Percentiles rank a stretch among this genome's conserved stretches.
Evolutionary conservation across 1,284 basidiomycete genomes (phyloP).

Genomic region (Cutaneotrichosporon curvatum): DNA sequence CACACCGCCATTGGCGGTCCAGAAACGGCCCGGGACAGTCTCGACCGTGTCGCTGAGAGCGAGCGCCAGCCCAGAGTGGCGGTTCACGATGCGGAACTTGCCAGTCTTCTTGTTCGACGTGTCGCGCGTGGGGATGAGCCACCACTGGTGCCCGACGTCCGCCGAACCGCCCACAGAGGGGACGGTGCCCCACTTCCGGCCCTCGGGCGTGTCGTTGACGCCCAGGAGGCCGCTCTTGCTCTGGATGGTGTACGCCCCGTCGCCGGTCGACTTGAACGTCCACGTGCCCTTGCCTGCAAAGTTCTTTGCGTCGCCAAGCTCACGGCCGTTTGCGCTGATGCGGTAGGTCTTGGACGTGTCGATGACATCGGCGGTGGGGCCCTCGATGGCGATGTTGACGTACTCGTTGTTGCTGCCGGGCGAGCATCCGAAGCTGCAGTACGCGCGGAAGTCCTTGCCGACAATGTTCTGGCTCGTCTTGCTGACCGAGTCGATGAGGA

Average conservation of each 20-base stretch:
- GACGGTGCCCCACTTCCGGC: slow-evolving; percentile 6
- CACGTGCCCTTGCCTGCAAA: background rate
- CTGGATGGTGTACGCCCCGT: slow-evolving; percentile 9
- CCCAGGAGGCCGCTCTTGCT: background rate
- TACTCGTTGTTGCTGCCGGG: slow-evolving; percentile 6
- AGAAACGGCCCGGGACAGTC: slow-evolving; percentile 2
- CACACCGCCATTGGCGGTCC: background rate
- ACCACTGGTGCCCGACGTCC: slow-evolving; percentile 10
- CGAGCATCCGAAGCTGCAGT: slow-evolving; percentile 15
- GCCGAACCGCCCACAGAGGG: background rate
- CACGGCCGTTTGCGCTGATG: background rate
- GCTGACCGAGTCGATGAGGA: slow-evolving; percentile 6
- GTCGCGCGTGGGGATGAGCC: slow-evolving; percentile 6
- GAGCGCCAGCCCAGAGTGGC: slow-evolving; percentile 8
- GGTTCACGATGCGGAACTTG: slow-evolving; percentile 11
- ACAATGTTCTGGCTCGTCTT: slow-evolving; percentile 5
- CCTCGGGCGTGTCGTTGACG: background rate
- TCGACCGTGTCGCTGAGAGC: background rate
- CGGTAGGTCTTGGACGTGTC: slow-evolving; percentile 2
- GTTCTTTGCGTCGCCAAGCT: background rate
- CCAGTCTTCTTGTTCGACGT: background rate
- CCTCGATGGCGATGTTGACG: slow-evolving; percentile 7
- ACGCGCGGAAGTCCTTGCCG: slow-evolving; percentile 5
- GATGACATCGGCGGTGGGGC: background rate
- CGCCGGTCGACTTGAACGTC: slow-evolving; percentile 4